Percentiles rank a stretch among this genome's conserved stretches.
Conservation (phyloP, 345 rosid species). For the Salix koriyanagi region DNA sequence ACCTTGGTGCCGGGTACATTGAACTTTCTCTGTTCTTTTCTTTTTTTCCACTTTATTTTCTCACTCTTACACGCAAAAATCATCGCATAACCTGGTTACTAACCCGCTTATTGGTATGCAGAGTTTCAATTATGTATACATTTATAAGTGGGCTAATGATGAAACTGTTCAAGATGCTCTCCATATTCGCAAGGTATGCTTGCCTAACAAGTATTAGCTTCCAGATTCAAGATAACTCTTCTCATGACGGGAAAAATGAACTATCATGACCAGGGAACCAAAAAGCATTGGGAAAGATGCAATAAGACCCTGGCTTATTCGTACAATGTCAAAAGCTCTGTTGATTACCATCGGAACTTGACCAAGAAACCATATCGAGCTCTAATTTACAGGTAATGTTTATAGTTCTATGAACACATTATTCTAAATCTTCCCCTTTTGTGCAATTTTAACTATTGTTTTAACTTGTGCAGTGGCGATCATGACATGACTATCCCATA, state of each 20-base stretch:
- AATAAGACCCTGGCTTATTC: constrained; percentile 21
- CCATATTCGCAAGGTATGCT: constrained; percentile 23
- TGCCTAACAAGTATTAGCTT: not conserved
- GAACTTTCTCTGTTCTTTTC: not conserved
- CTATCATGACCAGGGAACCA: constrained; percentile 21
- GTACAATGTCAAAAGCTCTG: not conserved
- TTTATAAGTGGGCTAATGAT: constrained; percentile 27
- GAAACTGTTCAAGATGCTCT: constrained; percentile 29
- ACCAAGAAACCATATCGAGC: constrained; percentile 16
- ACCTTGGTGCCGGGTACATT: constrained; percentile 33
- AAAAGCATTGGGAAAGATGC: constrained; percentile 20
- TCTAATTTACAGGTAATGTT: no score
- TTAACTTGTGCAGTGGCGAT: no score
- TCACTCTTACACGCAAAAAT: not conserved
- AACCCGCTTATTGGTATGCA: not conserved
- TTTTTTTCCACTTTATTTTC: not conserved
- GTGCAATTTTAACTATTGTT: no score
- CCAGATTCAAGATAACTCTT: not conserved
- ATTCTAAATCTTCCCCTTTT: no score
- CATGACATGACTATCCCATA: no score
- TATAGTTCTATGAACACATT: no score
- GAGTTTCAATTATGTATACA: constrained; percentile 8
- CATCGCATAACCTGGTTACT: not conserved
- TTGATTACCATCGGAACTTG: constrained; percentile 20
- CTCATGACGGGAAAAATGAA: no score